Evolutionary conservation across 495 filamentous ascomycete genomes (phyloP).

Genomic region (Tuber borchii): DNA sequence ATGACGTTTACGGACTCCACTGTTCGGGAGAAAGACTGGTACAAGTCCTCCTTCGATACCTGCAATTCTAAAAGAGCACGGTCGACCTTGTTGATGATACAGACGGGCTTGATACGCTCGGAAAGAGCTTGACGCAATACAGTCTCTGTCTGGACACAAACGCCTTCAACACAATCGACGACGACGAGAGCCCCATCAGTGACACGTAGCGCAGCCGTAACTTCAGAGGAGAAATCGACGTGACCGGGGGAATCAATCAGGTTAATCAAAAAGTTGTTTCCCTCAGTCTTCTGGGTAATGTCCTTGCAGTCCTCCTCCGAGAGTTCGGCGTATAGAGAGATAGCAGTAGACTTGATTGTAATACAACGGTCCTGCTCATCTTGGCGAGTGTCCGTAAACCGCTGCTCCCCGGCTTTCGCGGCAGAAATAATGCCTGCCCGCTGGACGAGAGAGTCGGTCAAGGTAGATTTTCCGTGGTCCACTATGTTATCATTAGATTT

Average conservation of each 20-base stretch:
- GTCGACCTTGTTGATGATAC: constrained; percentile 99
- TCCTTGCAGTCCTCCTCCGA: constrained; percentile 89
- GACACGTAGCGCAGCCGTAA: constrained; percentile 98
- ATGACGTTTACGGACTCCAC: constrained; percentile 99
- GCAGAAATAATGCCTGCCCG: constrained; percentile 99
- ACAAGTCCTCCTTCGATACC: constrained; percentile 95
- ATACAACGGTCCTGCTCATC: constrained; percentile 99
- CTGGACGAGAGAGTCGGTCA: constrained; percentile 97
- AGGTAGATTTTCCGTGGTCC: constrained; percentile 99
- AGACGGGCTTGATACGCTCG: constrained; percentile 99
- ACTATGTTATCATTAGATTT: constrained; percentile 47
- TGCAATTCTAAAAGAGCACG: constrained; percentile 98
- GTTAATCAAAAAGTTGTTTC: constrained; percentile 98
- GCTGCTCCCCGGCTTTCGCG: constrained; percentile 89
- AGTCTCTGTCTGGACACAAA: constrained; percentile 99
- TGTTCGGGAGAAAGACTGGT: constrained; percentile 98
- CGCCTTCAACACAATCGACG: constrained; percentile 98
- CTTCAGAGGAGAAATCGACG: constrained; percentile 99
- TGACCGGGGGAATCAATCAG: constrained; percentile 99
- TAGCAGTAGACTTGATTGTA: constrained; percentile 99
- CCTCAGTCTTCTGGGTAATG: constrained; percentile 74
- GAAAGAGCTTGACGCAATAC: constrained; percentile 97
- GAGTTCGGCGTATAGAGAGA: constrained; percentile 90
- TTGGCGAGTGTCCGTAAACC: constrained; percentile 92
- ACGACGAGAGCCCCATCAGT: constrained; percentile 99